Evolutionary conservation across 257 asterid species (phyloP), one percentile per base, ranked within the genome.

Genomic region (Przewalskia tangutica): DNA sequence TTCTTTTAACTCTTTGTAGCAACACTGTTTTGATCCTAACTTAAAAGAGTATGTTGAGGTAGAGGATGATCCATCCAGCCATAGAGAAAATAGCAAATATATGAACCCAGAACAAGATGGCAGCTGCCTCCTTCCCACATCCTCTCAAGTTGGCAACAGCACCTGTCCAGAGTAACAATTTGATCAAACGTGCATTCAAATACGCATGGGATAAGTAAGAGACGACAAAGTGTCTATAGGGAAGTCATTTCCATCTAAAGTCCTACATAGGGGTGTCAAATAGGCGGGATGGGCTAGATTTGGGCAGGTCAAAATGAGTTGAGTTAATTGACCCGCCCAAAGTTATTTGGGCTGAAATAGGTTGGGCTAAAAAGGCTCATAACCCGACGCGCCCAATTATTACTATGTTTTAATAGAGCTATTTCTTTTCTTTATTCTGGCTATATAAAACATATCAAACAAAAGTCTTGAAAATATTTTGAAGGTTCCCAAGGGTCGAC

Each of bases 101-200:
- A 85, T 96, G 98, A 88, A 96, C 99, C 99, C 99, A 96, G 86
- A 96, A 96, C 79, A 96, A 90, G 65, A 96, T 91, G 1, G 97
- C 90, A 16, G 99, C 99, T 12, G 99, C 93, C 85, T 94, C 98
- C 86, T 88, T 88, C 63, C 99, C 98, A 77, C 99, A 96, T 51
- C 99, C 99, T 88, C 99, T 93, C 88, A 96, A 87, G 87, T 86
- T 96, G 59, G 99, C 98, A 81, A 96, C 98, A 5, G 99, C 99
- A 81, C 99, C 99, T 93, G 90, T 55, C 44, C 23, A 75, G 14
- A 55, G 8, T 50, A 50, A 27, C 23, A 4, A 4, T 13, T 42
- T 23, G n/a, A 75, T 50, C 7, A 48, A 75, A 50, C 14, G 7
- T 9, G 36, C 55, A n/a, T 14, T 67, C 23, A 48, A 12, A 7